A percentile compares a stretch with the other conserved stretches of the same genome.
Conservation (phyloP, 2,329 filamentous ascomycete species). For the Talaromyces sp. region DNA sequence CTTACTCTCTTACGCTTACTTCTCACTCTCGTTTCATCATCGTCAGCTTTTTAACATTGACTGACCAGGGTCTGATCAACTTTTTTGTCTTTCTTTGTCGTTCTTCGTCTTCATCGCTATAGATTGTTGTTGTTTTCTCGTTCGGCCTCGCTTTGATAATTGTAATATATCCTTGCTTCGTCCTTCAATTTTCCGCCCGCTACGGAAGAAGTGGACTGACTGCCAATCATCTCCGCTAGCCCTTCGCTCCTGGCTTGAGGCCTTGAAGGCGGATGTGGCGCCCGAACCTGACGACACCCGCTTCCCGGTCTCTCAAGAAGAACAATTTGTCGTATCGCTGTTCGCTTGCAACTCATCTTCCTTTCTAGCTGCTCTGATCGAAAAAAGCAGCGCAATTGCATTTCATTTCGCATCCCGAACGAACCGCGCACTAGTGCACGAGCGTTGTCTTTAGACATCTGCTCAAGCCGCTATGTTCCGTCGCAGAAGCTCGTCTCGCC, state of each 20-base stretch:
- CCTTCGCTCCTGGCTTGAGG: conserved; percentile 2
- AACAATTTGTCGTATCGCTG: background rate
- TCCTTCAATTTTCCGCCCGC: conserved; percentile 2
- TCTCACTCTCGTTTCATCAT: conserved; percentile 4
- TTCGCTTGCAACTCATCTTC: background rate
- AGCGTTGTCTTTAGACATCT: conserved; percentile 10
- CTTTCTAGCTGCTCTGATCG: background rate
- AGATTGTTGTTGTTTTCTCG: background rate
- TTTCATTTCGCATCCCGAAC: background rate
- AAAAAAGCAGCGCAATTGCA: background rate
- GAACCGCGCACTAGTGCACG: conserved; percentile 9
- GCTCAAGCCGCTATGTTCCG: conserved; percentile 19
- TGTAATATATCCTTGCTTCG: conserved; percentile 6
- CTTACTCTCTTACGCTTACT: background rate
- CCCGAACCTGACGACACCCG: conserved; percentile 13
- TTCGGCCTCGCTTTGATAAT: background rate
- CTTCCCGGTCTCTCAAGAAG: conserved; percentile 1
- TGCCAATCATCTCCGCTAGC: background rate
- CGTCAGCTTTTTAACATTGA: background rate
- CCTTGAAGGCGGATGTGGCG: conserved; percentile 13
- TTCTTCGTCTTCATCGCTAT: background rate
- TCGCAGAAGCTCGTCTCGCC: conserved; percentile 21
- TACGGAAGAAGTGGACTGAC: background rate
- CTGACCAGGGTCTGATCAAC: background rate
- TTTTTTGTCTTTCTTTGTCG: background rate